These are phyloP conservation scores for Aspergillus spinulosporus DNA, from an alignment of 2,329 filamentous ascomycete genomes.

Conservation along the genomic window DNA sequence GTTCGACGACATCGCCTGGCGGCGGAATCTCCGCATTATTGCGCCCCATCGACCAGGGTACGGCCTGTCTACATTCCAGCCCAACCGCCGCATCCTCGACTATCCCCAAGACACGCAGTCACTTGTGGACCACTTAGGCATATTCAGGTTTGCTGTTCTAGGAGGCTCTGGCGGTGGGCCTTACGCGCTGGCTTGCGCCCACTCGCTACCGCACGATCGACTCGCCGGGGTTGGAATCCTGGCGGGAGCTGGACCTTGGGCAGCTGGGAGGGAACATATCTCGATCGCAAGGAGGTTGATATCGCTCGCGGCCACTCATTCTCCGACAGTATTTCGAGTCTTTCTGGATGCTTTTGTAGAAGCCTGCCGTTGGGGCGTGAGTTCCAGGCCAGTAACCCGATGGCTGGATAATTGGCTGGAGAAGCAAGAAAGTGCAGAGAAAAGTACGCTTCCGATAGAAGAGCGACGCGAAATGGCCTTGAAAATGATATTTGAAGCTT, in stretches of 20 bases:
- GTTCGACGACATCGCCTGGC: slow-evolving; percentile 36
- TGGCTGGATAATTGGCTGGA: slow-evolving; percentile 4
- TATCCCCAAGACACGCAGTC: slow-evolving; percentile 46
- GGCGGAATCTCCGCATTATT: slow-evolving; percentile 43
- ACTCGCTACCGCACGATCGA: slow-evolving; percentile 32
- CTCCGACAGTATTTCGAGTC: background rate
- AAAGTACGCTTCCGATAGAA: background rate
- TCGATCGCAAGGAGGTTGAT: slow-evolving; percentile 16
- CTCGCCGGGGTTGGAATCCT: slow-evolving; percentile 42
- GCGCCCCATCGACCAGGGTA: slow-evolving; percentile 47
- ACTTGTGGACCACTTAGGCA: slow-evolving; percentile 43
- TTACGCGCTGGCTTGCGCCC: slow-evolving; percentile 50
- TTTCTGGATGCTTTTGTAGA: background rate
- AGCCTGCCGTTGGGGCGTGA: background rate
- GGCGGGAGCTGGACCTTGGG: slow-evolving; percentile 37
- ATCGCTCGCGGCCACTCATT: background rate
- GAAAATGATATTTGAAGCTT: slow-evolving; percentile 27
- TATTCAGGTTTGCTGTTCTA: slow-evolving; percentile 47
- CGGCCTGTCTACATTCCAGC: slow-evolving; percentile 44
- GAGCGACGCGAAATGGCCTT: slow-evolving; percentile 7
- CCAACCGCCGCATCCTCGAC: slow-evolving; percentile 41
- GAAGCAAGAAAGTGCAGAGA: background rate
- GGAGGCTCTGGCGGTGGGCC: slow-evolving; percentile 51
- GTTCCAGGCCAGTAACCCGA: background rate
- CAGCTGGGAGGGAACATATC: slow-evolving; percentile 34